A percentile compares a stretch with the other conserved stretches of the same genome.
phyloP scores from a whole-genome alignment of 371 early-diverging fungal genomes.

The Thermomucor indicae-seudaticae region DNA sequence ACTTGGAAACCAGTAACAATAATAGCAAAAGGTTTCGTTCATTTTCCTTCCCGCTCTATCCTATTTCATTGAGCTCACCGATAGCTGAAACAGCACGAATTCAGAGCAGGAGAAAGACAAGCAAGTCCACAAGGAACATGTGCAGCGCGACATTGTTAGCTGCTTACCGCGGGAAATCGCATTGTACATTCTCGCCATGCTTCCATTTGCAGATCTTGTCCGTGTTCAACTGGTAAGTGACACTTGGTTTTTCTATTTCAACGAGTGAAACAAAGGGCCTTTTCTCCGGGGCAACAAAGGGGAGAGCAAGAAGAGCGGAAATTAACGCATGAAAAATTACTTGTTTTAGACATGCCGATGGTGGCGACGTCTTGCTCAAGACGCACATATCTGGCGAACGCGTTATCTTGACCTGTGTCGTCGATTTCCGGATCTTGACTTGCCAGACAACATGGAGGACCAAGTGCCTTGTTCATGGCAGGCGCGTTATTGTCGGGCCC shows the following conservation, averaged over 20 bases:
- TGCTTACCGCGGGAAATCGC: slow-evolving; percentile 34
- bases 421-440: slow-evolving; percentile 29
- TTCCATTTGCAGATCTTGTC: slow-evolving; percentile 34
- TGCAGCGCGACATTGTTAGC: slow-evolving; percentile 18
- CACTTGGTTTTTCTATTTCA: neutral
- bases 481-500: slow-evolving; percentile 34
- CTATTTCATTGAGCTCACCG: neutral
- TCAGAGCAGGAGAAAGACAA: slow-evolving; percentile 10
- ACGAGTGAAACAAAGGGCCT: too few species aligned
- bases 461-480: slow-evolving; percentile 22
- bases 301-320: neutral
- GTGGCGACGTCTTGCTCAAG: slow-evolving; percentile 34
- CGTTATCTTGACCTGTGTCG: slow-evolving; percentile 19
- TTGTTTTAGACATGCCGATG: slow-evolving; percentile 26
- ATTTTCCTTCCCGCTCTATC: neutral
- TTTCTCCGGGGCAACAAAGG: too few species aligned
- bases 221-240: slow-evolving; percentile 32
- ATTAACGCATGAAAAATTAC: neutral
- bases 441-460: slow-evolving; percentile 10
- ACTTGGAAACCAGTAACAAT: too few species aligned
- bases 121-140: slow-evolving; percentile 10
- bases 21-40: slow-evolving; percentile 9
- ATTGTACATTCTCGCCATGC: slow-evolving; percentile 22
- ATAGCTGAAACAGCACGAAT: neutral
- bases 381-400: slow-evolving; percentile 31